Base-by-base conservation (phyloP, 257 asterid species). In the Solanum sejunctum region DNA sequence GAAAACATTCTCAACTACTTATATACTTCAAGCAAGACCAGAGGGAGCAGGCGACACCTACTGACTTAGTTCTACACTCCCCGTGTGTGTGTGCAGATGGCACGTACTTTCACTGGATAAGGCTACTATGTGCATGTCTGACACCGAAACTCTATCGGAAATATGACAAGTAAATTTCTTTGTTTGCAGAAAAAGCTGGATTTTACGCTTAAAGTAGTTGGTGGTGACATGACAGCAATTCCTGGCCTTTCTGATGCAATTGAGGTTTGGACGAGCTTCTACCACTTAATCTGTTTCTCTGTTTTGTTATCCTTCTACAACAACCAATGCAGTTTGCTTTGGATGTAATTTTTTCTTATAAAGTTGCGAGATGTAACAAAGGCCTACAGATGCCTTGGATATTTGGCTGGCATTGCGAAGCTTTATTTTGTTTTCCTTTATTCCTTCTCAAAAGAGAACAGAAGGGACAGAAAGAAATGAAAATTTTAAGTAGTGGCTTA, bases 191-290 rank as follows among this genome's bases (percentile, higher is more conserved):
- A 90, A 87, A 90, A 95, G 87, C 92, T 97, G 45, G 96, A 95
- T 80, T 97, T 97, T 69, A 92, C 95, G 0, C 94, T 97, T 84
- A 97, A 95, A 92, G 99, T 97, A 84, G 47, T 93, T 84, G 98
- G 99, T 47, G 98, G 99, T 32, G 97, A 95, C 70, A 84, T 97
- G 84, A 91, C 97, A 45, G 75, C 98, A 10, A 92, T 97, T 86
- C 99, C 99, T 12, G 98, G 98, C 84, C 85, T 97, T 84, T 93
- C 98, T 16, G 92, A 90, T 88, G 98, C 98, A 72, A 91, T 97
- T 79, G 97, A 95, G 99, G 99, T 97, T 86, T 41, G 88, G 80
- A 10, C 64, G 1, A 75, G 20, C 4, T 72, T 0, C 15, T 47
- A 69, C 23, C 56, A n/a, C 80, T 83, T 15, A 61, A 60, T 82